Percentiles rank a stretch among this genome's conserved stretches.
Conservation (phyloP, 768 basidiomycete genomes). For the Gloeopeniophorella convolvens region DNA sequence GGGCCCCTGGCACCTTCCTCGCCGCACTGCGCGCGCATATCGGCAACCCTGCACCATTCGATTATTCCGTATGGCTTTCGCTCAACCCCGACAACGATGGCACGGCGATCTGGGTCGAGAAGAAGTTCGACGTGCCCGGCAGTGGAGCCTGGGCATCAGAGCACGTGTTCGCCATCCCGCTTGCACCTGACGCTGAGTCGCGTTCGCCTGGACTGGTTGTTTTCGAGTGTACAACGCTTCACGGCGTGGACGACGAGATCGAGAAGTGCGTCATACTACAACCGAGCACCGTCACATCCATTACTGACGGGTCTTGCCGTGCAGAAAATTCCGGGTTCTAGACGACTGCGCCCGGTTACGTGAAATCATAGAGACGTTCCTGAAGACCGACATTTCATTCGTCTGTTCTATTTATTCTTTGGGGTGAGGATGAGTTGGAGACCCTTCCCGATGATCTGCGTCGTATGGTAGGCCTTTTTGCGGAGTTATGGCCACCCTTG, state of each 20-base stretch:
- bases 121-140: conserved; percentile 63
- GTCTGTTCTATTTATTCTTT: conserved; percentile 53
- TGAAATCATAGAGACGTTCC: conserved; percentile 51
- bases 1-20: conserved; percentile 71
- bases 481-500: not conserved
- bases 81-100: conserved; percentile 65
- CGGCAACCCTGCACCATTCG: conserved; percentile 28
- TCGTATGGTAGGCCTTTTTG: conserved; percentile 45
- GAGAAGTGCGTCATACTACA: conserved; percentile 44
- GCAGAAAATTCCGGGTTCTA: conserved; percentile 61
- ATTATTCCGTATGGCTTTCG: conserved; percentile 71
- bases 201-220: conserved; percentile 55
- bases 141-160: conserved; percentile 61
- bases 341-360: conserved; percentile 70
- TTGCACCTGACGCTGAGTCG: conserved; percentile 26
- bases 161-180: conserved; percentile 54
- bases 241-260: conserved; percentile 54
- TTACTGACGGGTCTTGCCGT: conserved; percentile 8
- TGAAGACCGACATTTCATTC: conserved; percentile 49
- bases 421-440: conserved; percentile 43
- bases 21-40: conserved; percentile 37
- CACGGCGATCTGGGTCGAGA: conserved; percentile 75
- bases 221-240: conserved; percentile 69
- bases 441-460: conserved; percentile 42
- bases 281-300: not conserved